These are phyloP conservation scores for Metschnikowia picachoensis DNA, from an alignment of 805 yeast species.

Conservation along the genomic window DNA sequence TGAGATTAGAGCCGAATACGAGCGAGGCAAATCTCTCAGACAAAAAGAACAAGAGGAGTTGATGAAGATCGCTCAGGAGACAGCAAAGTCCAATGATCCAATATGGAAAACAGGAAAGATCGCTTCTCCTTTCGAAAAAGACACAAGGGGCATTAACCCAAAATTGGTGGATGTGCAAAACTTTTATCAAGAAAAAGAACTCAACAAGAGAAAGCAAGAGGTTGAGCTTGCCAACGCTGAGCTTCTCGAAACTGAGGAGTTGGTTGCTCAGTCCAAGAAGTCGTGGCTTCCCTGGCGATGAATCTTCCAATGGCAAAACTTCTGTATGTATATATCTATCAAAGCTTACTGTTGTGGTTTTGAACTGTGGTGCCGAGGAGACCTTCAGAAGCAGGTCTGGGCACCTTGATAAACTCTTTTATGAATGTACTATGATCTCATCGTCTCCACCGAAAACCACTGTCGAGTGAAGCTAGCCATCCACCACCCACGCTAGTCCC, in stretches of 20 bases:
- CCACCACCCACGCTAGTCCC: conserved; percentile 13
- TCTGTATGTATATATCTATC: too few species aligned
- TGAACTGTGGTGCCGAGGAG: too few species aligned
- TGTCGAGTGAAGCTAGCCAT: conserved; percentile 27
- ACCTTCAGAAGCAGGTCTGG: too few species aligned
- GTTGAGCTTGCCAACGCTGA: conserved; percentile 19
- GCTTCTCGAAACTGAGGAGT: conserved; percentile 15
- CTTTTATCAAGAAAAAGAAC: conserved; percentile 47
- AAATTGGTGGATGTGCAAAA: conserved; percentile 40
- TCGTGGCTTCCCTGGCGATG: conserved; percentile 20
- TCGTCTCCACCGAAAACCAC: conserved; percentile 17
- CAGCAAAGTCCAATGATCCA: conserved; percentile 69
- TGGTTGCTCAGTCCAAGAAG: conserved; percentile 22
- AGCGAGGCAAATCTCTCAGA: conserved; percentile 56
- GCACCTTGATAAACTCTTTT: too few species aligned
- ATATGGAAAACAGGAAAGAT: conserved; percentile 79
- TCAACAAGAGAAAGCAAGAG: conserved; percentile 32
- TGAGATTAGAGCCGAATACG: conserved; percentile 74
- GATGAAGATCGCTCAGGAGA: conserved; percentile 60
- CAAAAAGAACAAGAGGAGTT: conserved; percentile 65
- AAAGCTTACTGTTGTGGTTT: too few species aligned
- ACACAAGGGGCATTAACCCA: conserved; percentile 35
- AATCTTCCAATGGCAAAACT: too few species aligned
- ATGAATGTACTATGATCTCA: not conserved
- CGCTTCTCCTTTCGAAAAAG: conserved; percentile 61